Evolutionary conservation across 495 filamentous ascomycete species (phyloP).

Genomic region (Podospora comata): DNA sequence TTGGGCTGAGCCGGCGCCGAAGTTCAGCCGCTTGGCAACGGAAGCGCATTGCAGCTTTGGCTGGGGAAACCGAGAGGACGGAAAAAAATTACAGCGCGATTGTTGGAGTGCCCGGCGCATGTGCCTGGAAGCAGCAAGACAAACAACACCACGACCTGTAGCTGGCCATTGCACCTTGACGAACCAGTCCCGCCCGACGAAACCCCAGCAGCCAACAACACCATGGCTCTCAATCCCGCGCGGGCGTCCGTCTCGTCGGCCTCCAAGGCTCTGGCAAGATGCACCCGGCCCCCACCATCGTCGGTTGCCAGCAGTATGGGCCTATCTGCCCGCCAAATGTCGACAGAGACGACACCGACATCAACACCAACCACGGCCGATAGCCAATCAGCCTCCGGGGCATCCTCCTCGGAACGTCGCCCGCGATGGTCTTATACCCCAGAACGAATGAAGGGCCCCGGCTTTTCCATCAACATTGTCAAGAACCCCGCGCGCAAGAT

Average conservation of each 20-base stretch:
- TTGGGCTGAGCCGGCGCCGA: not conserved
- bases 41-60: not conserved
- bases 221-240: constrained; percentile 34
- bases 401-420: constrained; percentile 14
- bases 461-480: constrained; percentile 52
- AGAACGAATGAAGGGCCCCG: constrained; percentile 68
- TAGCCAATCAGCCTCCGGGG: not conserved
- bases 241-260: constrained; percentile 26
- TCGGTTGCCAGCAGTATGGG: constrained; percentile 12
- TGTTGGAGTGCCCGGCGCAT: not conserved
- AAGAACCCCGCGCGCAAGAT: constrained; percentile 44
- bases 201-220: not conserved
- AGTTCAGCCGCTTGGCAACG: not conserved
- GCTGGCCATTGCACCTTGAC: not conserved
- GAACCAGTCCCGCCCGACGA: not conserved
- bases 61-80: not conserved
- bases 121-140: not conserved
- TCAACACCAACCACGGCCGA: not conserved
- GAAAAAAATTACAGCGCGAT: constrained; percentile 8
- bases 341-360: not conserved
- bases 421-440: constrained; percentile 87
- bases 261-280: constrained; percentile 13
- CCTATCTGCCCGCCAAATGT: constrained; percentile 14
- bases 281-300: constrained; percentile 22
- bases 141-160: not conserved